A percentile compares a stretch with the other conserved stretches of the same genome.
These are phyloP conservation scores for Nicotiana noctiflora DNA, from an alignment of 257 asterid genomes.

Conservation along the genomic window DNA sequence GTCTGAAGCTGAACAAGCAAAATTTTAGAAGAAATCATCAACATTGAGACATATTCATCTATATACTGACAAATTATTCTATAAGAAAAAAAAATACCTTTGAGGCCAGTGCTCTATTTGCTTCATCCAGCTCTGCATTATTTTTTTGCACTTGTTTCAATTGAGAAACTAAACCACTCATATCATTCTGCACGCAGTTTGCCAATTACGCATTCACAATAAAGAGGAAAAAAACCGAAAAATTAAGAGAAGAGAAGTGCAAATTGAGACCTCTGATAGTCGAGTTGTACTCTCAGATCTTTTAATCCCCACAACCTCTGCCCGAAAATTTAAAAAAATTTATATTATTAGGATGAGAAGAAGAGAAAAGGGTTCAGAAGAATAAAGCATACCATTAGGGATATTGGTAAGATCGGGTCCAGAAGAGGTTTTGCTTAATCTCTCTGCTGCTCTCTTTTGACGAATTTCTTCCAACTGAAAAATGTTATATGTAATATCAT, in stretches of 20 bases:
- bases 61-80: not conserved
- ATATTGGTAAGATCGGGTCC: conserved; percentile 69
- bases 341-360: not conserved
- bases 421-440: conserved; percentile 66
- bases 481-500: too few species aligned
- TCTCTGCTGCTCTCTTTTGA: conserved; percentile 87
- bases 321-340: not conserved
- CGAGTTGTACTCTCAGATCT: conserved; percentile 75
- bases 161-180: conserved; percentile 79
- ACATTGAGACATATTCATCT: not conserved
- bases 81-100: conserved; percentile 31
- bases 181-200: conserved; percentile 59
- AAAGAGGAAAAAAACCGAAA: not conserved
- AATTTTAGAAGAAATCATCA: not conserved
- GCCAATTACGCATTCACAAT: not conserved
- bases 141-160: conserved; percentile 58
- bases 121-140: conserved; percentile 62
- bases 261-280: conserved; percentile 57
- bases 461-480: conserved; percentile 93
- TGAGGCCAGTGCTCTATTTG: conserved; percentile 45
- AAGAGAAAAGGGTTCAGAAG: not conserved
- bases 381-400: conserved; percentile 23
- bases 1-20: conserved; percentile 53
- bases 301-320: conserved; percentile 57
- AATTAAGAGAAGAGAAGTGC: not conserved